Evolutionary conservation across 768 basidiomycete genomes (phyloP), one percentile per base, ranked within the genome.

Genomic region (Serendipita indica): DNA sequence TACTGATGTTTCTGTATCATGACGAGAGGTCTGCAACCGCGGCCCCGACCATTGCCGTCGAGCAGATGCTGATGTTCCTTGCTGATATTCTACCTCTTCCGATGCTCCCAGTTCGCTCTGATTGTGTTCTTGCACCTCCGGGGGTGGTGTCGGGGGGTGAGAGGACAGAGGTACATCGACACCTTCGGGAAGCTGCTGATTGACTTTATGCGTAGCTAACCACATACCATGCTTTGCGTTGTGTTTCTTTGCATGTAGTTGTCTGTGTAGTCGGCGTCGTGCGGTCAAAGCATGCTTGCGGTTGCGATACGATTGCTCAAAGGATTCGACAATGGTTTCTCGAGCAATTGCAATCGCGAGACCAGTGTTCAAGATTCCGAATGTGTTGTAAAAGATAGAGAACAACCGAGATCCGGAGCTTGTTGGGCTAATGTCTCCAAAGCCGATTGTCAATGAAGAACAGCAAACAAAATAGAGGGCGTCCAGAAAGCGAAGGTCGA

Each of bases 391-490:
- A 25, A 63, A 18, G 65, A 79, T 79, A 0, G 76, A 72, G 63
- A 84, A 83, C 12, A 83, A 62, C n/a, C 80, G 80, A 2, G 78
- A 72, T 0, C 74, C 74, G 2, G 78, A 70, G 1, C 73, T 70
- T 2, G 41, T 57, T 2, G 86, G 85, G 7, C 71, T 67, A 57
- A 88, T 82, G 65, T 89, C 87, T n/a, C 87, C 87, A 65, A 88
- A 87, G 3, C 83, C 81, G 60, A 69, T 64, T 4, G 67, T 60
- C 32, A 33, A 20, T 30, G 58, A 35, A 30, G 58, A 63, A 46
- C 52, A 43, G 35, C 86, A 74, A 5, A 82, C 79, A 65, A 88
- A 89, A 66, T 88, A 89, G n/a, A 90, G 72, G 0, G 80, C 82
- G 65, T 87, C 73, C 63, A 89, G 75, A 67, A 86, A 91, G 18